These are phyloP conservation scores for Solanum paucissectum DNA, from an alignment of 257 asterid genomes.

Conservation along the genomic window DNA sequence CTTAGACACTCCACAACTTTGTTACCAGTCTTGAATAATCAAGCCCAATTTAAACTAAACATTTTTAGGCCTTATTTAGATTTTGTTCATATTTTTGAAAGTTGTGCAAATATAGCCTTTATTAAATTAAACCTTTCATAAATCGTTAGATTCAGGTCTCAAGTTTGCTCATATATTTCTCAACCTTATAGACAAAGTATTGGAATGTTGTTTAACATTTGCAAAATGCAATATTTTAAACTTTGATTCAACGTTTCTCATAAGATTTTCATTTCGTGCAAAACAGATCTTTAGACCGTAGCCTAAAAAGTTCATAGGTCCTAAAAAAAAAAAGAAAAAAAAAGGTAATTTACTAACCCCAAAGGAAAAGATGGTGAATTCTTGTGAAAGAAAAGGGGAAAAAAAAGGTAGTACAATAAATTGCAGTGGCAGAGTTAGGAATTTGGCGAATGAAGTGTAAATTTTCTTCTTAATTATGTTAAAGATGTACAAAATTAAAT, in stretches of 20 bases:
- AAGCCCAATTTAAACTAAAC: background rate
- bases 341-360: too few relatives aligned
- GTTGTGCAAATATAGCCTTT: background rate
- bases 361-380: too few relatives aligned
- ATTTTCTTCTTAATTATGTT: background rate
- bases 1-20: background rate
- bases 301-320: background rate
- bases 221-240: background rate
- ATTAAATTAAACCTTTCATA: background rate
- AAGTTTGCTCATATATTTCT: background rate
- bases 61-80: background rate
- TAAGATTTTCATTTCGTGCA: background rate
- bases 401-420: too few relatives aligned
- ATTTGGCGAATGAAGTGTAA: fast-evolving
- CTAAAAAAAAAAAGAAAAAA: background rate
- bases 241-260: background rate
- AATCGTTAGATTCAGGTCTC: background rate
- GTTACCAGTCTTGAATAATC: background rate
- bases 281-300: too few relatives aligned
- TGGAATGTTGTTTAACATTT: background rate
- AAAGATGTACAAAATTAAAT: too few relatives aligned
- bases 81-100: background rate
- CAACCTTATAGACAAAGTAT: background rate
- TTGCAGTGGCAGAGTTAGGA: too few relatives aligned
- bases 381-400: too few relatives aligned